Conservation (phyloP, 2,329 filamentous ascomycete species). For the Colletotrichum gigasporum region DNA sequence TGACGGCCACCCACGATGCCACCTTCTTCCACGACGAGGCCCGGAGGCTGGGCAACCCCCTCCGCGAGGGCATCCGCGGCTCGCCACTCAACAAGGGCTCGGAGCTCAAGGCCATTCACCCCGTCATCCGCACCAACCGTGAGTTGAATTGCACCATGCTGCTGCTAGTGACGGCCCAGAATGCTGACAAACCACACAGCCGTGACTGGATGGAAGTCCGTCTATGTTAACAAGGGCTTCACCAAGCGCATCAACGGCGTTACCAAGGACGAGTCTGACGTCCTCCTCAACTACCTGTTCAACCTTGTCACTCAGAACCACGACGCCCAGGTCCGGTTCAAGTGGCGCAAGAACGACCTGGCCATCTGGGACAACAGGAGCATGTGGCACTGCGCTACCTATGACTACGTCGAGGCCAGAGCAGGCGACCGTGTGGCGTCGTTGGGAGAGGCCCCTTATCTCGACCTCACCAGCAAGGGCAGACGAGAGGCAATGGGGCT, state of each 20-base stretch:
- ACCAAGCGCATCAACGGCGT: conserved; percentile 64
- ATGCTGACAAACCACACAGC: conserved; percentile 35
- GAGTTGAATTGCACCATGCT: not conserved
- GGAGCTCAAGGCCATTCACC: conserved; percentile 59
- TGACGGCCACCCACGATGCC: conserved; percentile 60
- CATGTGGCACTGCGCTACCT: conserved; percentile 64
- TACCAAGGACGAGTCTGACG: conserved; percentile 62
- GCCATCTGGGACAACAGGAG: conserved; percentile 74
- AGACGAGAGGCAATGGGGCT: conserved; percentile 48
- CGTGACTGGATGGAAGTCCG: conserved; percentile 66
- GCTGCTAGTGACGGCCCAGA: not conserved
- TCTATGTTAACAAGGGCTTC: conserved; percentile 61
- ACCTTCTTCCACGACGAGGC: conserved; percentile 62
- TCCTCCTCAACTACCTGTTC: conserved; percentile 58
- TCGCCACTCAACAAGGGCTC: conserved; percentile 66
- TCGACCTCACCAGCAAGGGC: conserved; percentile 48
- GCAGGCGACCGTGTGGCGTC: conserved; percentile 53
- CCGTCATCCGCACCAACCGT: conserved; percentile 67
- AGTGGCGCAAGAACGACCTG: conserved; percentile 61
- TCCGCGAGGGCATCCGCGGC: conserved; percentile 56
- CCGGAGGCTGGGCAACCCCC: conserved; percentile 53
- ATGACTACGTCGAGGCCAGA: conserved; percentile 63
- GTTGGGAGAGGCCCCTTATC: conserved; percentile 54
- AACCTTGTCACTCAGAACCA: conserved; percentile 63
- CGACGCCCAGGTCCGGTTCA: conserved; percentile 64